Evolutionary conservation across 768 basidiomycete genomes (phyloP).

Genomic region (Paxillus involutus): DNA sequence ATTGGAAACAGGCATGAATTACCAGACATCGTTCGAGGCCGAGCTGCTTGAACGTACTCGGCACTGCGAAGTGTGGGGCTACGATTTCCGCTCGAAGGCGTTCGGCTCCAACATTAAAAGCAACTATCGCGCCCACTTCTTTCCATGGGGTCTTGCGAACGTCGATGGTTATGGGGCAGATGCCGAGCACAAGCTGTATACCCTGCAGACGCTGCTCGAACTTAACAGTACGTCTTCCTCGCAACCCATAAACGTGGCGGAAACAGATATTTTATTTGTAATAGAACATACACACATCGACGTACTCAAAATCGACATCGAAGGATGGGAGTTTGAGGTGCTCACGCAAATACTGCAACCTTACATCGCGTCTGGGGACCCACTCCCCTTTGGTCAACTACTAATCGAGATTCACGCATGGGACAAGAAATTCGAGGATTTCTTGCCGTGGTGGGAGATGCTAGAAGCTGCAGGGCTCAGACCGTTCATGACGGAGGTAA

Average conservation of each 20-base stretch:
- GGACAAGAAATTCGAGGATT: conserved; percentile 35
- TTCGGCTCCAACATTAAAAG: conserved; percentile 34
- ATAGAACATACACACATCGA: conserved; percentile 39
- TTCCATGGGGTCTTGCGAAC: conserved; percentile 39
- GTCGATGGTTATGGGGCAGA: conserved; percentile 34
- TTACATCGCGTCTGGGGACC: conserved; percentile 33
- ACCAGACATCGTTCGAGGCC: conserved; percentile 65
- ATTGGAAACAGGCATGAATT: conserved; percentile 42
- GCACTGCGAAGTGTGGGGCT: conserved; percentile 61
- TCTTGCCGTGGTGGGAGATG: conserved; percentile 46
- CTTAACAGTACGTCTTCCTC: conserved; percentile 36
- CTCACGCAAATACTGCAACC: conserved; percentile 40
- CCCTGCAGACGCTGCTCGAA: conserved; percentile 45
- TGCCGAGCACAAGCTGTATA: conserved; percentile 39
- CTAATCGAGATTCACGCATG: conserved; percentile 45
- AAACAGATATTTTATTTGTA: not conserved
- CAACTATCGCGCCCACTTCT: conserved; percentile 41
- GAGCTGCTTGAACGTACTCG: conserved; percentile 47
- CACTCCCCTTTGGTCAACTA: conserved; percentile 48
- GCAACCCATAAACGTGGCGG: not conserved
- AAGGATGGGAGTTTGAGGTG: conserved; percentile 48
- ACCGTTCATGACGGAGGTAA: conserved; percentile 45
- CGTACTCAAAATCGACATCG: conserved; percentile 46
- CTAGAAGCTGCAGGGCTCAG: conserved; percentile 47
- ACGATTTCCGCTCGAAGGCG: conserved; percentile 45